Evolutionary conservation across 1,139 yeast species (phyloP).

Genomic region (Magnusiomyces tetraspermus): DNA sequence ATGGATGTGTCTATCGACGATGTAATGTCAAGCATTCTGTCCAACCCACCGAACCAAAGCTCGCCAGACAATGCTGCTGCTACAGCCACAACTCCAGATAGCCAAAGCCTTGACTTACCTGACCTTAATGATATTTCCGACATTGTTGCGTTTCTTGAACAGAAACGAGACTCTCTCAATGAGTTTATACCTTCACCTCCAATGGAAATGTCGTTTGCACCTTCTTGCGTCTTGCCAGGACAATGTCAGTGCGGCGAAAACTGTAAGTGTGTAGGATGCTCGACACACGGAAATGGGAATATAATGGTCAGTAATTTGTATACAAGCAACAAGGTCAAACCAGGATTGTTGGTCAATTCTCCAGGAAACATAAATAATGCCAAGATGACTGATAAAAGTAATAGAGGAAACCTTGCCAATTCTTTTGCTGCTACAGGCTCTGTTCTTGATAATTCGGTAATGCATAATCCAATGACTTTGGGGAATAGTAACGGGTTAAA

Average conservation of each 20-base stretch:
- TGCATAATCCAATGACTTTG: not conserved
- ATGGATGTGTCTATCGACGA: not conserved
- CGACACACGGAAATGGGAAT: conserved; percentile 22
- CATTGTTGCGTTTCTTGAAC: conserved; percentile 2
- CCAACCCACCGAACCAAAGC: not conserved
- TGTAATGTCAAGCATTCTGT: not conserved
- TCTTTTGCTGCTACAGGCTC: not conserved
- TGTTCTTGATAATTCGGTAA: not conserved
- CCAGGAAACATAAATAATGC: not conserved
- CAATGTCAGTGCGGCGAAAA: conserved; percentile 33
- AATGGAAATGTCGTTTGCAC: conserved; percentile 27
- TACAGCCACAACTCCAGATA: not conserved
- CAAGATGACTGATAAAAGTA: not conserved
- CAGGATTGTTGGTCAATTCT: not conserved
- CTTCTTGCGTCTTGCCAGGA: conserved; percentile 34
- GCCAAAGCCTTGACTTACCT: not conserved
- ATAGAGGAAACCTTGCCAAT: not conserved
- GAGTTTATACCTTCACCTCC: conserved; percentile 4
- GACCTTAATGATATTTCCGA: conserved; percentile 4
- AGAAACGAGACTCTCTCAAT: not conserved
- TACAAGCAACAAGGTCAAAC: not conserved
- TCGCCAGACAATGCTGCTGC: not conserved
- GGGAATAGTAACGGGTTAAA: not conserved
- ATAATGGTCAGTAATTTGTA: not conserved
- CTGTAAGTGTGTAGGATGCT: conserved; percentile 33